Evolutionary conservation across 2,329 filamentous ascomycete genomes (phyloP).

Genomic region (Penicillium sp.): DNA sequence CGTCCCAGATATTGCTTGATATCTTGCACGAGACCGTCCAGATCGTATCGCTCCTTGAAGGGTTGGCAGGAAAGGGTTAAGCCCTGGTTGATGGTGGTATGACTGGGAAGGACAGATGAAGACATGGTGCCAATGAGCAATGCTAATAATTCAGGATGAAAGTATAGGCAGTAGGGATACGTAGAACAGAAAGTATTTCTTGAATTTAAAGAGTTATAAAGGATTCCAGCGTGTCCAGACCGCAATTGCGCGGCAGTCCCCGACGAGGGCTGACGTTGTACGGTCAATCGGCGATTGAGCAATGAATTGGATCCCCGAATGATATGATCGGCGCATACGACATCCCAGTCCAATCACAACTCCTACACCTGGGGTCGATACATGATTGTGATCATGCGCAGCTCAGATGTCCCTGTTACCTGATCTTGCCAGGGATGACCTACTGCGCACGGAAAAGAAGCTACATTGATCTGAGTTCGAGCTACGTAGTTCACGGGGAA

Average conservation of each 20-base stretch:
- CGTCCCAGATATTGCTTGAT: constrained; percentile 27
- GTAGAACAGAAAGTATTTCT: background rate
- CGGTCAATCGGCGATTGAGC: constrained; percentile 19
- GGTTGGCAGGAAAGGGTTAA: constrained; percentile 13
- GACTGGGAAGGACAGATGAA: constrained; percentile 12
- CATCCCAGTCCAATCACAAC: background rate
- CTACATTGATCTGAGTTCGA: background rate
- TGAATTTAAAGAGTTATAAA: background rate
- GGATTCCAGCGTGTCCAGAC: constrained; percentile 1
- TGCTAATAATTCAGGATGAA: background rate
- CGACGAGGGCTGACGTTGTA: constrained; percentile 9
- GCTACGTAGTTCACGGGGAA: background rate
- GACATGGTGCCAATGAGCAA: constrained; percentile 8
- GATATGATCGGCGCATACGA: background rate
- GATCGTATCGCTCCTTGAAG: constrained; percentile 19
- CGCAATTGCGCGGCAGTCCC: constrained; percentile 8
- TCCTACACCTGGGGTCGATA: background rate
- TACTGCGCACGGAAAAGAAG: background rate
- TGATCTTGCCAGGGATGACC: background rate
- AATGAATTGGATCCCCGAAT: constrained; percentile 6
- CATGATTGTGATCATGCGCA: background rate
- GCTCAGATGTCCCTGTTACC: background rate
- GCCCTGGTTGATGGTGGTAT: constrained; percentile 7
- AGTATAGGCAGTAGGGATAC: background rate
- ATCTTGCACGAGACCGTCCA: constrained; percentile 25